Evolutionary conservation across 768 basidiomycete species (phyloP).

Genomic region (Mycena pura): DNA sequence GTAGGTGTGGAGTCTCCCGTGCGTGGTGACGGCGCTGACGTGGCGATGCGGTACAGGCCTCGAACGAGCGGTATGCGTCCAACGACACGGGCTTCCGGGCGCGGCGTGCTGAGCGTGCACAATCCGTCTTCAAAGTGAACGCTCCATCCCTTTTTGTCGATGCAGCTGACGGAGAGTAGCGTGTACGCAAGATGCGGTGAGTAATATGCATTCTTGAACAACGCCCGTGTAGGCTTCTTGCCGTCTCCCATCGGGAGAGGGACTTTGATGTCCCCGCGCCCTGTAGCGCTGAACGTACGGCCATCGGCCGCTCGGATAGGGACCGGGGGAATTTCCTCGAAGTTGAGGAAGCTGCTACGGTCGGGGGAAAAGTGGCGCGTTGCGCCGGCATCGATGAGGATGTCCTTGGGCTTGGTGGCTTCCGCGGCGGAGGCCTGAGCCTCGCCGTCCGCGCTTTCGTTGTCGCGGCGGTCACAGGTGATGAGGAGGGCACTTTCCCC

Average conservation of each 20-base stretch:
- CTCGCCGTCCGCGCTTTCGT: not conserved
- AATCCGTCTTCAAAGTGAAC: not conserved
- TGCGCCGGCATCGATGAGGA: not conserved
- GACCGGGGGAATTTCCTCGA: not conserved
- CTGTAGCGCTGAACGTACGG: not conserved
- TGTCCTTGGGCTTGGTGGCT: not conserved
- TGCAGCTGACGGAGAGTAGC: not conserved
- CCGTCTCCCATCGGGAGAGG: not conserved
- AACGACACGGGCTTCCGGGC: conserved; percentile 17
- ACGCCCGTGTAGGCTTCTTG: not conserved
- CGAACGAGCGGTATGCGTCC: conserved; percentile 26
- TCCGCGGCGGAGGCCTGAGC: not conserved
- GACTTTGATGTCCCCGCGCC: not conserved
- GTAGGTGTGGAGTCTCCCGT: not conserved
- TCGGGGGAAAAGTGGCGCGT: conserved; percentile 2
- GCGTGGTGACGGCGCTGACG: not conserved
- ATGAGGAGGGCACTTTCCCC: not conserved
- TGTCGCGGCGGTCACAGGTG: not conserved
- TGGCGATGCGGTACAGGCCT: conserved; percentile 34
- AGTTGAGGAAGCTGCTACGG: not conserved
- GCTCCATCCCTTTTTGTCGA: not conserved
- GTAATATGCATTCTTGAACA: not conserved
- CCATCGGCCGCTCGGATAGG: conserved; percentile 4
- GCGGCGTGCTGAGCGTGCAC: not conserved
- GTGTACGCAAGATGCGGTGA: not conserved